phyloP scores from a whole-genome alignment of 768 basidiomycete genomes.

The Austroboletus eburneus region DNA sequence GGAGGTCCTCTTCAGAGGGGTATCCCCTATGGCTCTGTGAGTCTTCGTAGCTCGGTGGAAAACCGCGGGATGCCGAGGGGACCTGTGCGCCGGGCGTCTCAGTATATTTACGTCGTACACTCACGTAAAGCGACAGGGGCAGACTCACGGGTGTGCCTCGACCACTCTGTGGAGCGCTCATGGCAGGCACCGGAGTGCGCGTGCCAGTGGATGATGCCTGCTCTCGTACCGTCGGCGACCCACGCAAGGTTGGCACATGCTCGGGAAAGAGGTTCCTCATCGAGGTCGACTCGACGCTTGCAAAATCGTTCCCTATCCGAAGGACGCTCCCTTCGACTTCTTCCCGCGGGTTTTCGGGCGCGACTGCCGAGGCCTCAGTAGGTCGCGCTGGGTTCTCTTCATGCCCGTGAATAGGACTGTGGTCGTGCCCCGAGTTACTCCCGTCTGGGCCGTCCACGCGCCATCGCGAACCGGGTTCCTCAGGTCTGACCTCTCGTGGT shows the following conservation, averaged over 20 bases:
- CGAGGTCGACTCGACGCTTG: conserved; percentile 12
- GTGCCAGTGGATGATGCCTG: neutral
- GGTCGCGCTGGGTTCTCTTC: conserved; percentile 2
- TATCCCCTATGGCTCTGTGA: conserved; percentile 10
- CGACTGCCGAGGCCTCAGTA: conserved; percentile 1
- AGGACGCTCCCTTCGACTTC: conserved; percentile 13
- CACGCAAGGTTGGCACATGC: conserved; percentile 2
- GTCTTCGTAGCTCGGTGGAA: conserved; percentile 15
- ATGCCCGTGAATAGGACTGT: conserved; percentile 9
- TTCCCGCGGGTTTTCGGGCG: conserved; percentile 9
- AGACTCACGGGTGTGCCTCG: conserved; percentile 15
- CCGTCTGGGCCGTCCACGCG: conserved; percentile 25
- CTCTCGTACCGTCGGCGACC: conserved; percentile 5
- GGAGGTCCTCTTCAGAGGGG: conserved; percentile 24
- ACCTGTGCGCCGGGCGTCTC: conserved; percentile 3
- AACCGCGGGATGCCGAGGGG: conserved; percentile 1
- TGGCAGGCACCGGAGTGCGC: neutral
- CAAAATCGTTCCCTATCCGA: conserved; percentile 18
- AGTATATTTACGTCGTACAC: neutral
- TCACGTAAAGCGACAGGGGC: neutral
- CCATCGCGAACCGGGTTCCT: conserved; percentile 19
- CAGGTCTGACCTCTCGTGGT: conserved; percentile 22
- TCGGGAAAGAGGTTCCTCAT: conserved; percentile 10
- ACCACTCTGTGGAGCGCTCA: neutral
- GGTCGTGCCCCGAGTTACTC: conserved; percentile 19